Conservation (phyloP, 1,284 basidiomycete species). For the Ustilago cynodontis region DNA sequence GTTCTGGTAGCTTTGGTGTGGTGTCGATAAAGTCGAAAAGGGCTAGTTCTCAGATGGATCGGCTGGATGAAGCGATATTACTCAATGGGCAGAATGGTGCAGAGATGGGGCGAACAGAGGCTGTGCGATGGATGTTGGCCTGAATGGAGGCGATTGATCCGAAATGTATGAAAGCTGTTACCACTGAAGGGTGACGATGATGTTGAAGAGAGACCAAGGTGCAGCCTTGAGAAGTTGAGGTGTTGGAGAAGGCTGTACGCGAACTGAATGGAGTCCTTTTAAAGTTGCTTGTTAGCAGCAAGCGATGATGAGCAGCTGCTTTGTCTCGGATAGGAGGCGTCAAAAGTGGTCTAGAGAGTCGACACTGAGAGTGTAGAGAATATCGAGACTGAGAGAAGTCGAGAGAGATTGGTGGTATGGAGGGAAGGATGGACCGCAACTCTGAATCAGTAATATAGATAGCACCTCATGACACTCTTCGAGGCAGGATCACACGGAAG, state of each 20-base stretch:
- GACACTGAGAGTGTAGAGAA: slow-evolving; percentile 7
- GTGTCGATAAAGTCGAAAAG: neutral
- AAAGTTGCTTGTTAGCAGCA: neutral
- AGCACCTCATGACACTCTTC: neutral
- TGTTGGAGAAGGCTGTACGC: neutral
- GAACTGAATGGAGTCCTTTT: slow-evolving; percentile 30
- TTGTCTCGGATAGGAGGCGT: neutral
- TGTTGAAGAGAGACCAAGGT: neutral
- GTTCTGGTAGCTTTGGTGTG: no score
- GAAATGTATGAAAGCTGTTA: neutral
- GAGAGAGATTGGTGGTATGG: slow-evolving; percentile 7
- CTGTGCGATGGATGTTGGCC: slow-evolving; percentile 10
- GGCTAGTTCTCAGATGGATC: neutral
- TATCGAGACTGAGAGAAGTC: neutral
- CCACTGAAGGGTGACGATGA: neutral
- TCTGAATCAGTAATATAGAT: slow-evolving; percentile 1
- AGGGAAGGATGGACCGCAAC: neutral
- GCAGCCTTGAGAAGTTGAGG: no score
- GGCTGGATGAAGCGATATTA: slow-evolving; percentile 2
- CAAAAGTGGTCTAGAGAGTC: slow-evolving; percentile 31
- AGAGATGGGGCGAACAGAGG: slow-evolving; percentile 10
- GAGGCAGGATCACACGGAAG: neutral
- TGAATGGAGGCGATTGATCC: slow-evolving; percentile 31
- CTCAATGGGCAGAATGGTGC: slow-evolving; percentile 42
- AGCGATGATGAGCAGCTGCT: neutral